Evolutionary conservation across 208 protist species (phyloP), one percentile per base, ranked within the genome.

Genomic region (Trypanosoma avium): DNA sequence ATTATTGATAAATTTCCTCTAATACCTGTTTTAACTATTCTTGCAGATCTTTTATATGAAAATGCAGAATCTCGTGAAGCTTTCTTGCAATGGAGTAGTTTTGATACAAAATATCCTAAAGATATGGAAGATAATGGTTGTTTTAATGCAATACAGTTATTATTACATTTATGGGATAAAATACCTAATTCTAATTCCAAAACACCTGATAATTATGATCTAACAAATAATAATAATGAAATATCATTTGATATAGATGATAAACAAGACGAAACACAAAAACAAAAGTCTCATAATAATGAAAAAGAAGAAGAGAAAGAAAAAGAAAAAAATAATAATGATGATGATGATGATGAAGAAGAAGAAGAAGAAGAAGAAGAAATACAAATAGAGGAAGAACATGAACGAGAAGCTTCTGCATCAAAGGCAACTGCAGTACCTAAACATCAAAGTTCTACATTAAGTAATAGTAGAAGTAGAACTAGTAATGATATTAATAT

Each of bases 21-120:
- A 30, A 4, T 22, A 15, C 38, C 40, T 24, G 9, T 47, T 29
- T 71, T 88, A 32, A 77, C 81, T 21, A 64, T 91, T 32, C 52
- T 91, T 22, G 68, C 82, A n/a, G 87, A 91, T 24, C 61, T 94
- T 33, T 56, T 94, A 13, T 52, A 77, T 47, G 73, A 73, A 33
- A 73, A 70, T 59, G 60, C 67, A 2, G 32, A 46, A 32, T 84
- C 87, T 49, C 61, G 73, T n/a, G 68, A 85, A 9, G 68, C 59
- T 22, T 82, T 94, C 36, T 45, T 79, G 43, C 55, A 58, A 21
- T 94, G 87, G 87, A 73, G 67, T 67, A 82, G 71, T 46, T 48
- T 68, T 22, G 50, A 45, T 33, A 2, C n/a, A 29, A 22, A 55
- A 24, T 32, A 21, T 0, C 5, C 36, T 21, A 21, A 15, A 8